Base-by-base conservation (phyloP, 2,329 filamentous ascomycete species). In the Saccharata proteae region DNA sequence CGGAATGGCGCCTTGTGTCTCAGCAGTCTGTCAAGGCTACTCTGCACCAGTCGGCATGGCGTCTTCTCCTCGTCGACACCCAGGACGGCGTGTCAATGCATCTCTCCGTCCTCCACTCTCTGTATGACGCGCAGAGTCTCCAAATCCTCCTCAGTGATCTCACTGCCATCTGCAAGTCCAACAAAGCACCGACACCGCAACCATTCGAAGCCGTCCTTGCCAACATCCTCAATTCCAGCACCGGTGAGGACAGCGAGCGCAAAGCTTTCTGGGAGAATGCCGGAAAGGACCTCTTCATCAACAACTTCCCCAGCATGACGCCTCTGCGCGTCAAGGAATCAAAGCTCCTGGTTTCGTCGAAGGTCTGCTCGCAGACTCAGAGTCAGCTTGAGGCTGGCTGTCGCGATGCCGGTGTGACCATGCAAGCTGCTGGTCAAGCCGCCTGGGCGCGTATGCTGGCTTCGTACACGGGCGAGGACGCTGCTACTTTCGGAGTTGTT, bases 91-190 rank as follows among this genome's bases (percentile, higher is more conserved):
- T 27, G 4, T 42, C 46, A 4, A 48, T 73, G 23, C 55, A 66
- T 26, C 46, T 77, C 13, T 69, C 64, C 7, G 64, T 84, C 3
- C 79, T 92, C 40, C 86, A 94, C 55, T 80, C 81, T 1, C 60
- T 94, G 0, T 94, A 92, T 42, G 86, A 94, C 57, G 86, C 84
- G 0, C 65, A 73, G 23, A 85, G 83, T 6, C 58, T 94, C 8
- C 61, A 70, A 3, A 46, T 63, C 1, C 65, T 94, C 1, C 54
- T 93, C 2, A 46, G 60, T 0, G 71, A 79, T 41, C 59, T 93
- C 9, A 44, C 54, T 2, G 44, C 42, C 20, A 27, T 27, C 7
- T 62, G 69, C 19, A 37, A 45, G 6, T 51, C 17, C 8, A 28
- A 45, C 14, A 32, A 15, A 8, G 24, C 28, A 5, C 29, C 12